These are phyloP conservation scores for Acacia crassicarpa DNA, from an alignment of 306 rosid genomes.

Conservation along the genomic window DNA sequence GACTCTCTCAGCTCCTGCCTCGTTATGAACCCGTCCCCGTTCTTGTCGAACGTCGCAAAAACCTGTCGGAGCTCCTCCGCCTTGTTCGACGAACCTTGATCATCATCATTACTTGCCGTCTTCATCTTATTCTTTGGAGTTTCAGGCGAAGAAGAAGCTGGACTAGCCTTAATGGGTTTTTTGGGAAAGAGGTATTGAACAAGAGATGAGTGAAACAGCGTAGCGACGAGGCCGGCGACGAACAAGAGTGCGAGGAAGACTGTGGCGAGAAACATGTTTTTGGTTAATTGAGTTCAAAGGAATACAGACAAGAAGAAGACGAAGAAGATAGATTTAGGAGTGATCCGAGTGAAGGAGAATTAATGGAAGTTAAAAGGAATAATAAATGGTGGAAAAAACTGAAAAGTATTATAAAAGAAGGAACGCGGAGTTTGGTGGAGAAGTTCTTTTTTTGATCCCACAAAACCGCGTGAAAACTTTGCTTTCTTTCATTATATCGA, in stretches of 20 bases:
- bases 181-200: constrained; percentile 29
- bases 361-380: not conserved
- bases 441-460: not conserved
- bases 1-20: constrained; percentile 68
- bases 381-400: not conserved
- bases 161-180: not conserved
- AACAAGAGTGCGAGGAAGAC: constrained; percentile 55
- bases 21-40: constrained; percentile 74
- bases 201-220: constrained; percentile 45
- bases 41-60: constrained; percentile 76
- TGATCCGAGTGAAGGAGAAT: not conserved
- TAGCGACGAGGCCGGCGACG: constrained; percentile 58
- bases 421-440: constrained; percentile 2
- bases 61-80: constrained; percentile 47
- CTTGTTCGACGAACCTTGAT: not conserved
- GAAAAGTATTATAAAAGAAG: not conserved
- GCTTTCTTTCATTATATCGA: not conserved
- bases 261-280: constrained; percentile 46
- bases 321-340: constrained; percentile 4
- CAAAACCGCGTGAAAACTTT: constrained; percentile 15
- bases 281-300: not conserved
- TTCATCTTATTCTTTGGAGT: not conserved
- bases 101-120: not conserved
- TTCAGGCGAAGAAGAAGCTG: constrained; percentile 2
- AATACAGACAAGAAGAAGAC: constrained; percentile 31